Percentiles rank a stretch among this genome's conserved stretches.
phyloP scores from a whole-genome alignment of 805 yeast species.

The Saccharomycopsis malanga region DNA sequence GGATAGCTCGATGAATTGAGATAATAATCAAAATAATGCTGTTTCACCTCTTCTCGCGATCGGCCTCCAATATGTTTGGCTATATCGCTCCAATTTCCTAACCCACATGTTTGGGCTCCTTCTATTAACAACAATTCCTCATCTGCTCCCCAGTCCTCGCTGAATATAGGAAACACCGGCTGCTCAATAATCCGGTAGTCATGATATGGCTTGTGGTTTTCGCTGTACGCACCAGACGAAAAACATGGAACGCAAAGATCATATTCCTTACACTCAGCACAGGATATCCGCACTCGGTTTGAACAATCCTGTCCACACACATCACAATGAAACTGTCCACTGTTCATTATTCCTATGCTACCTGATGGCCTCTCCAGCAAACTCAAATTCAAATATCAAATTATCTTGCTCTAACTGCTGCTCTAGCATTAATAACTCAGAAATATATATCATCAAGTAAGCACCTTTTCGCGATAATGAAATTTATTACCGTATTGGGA shows the following conservation, averaged over 20 bases:
- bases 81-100: conserved; percentile 98
- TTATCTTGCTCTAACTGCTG: no score
- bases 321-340: conserved; percentile 76
- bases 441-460: no score
- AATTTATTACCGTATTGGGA: no score
- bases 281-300: conserved; percentile 78
- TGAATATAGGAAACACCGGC: conserved; percentile 88
- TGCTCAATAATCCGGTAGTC: conserved; percentile 90
- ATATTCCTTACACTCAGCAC: conserved; percentile 90
- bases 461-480: no score
- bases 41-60: conserved; percentile 82
- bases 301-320: conserved; percentile 96
- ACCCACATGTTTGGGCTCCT: conserved; percentile 85
- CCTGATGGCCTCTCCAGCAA: no score
- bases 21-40: conserved; percentile 72
- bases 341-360: conserved; percentile 19
- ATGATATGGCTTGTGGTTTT: conserved; percentile 90
- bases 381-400: no score
- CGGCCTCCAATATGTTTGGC: conserved; percentile 93
- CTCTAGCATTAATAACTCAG: no score
- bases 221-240: conserved; percentile 72
- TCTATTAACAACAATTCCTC: conserved; percentile 85
- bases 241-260: conserved; percentile 98
- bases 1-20: conserved; percentile 72
- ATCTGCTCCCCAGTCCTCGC: conserved; percentile 95